phyloP scores from a whole-genome alignment of 2,329 filamentous ascomycete genomes.

The Cadophora malorum region DNA sequence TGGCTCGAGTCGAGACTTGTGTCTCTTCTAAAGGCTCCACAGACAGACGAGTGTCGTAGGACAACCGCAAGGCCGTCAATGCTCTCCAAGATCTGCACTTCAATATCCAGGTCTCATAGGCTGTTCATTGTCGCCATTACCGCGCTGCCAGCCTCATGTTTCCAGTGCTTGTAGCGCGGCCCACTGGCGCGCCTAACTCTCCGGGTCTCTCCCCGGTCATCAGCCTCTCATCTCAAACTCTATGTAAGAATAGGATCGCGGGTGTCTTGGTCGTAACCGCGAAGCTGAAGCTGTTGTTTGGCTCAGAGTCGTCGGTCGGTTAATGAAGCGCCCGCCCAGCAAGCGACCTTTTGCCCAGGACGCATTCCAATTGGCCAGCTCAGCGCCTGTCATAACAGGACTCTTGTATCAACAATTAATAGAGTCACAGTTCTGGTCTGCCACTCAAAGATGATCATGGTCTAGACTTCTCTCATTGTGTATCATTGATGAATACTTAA shows the following conservation, averaged over 20 bases:
- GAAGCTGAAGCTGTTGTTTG: constrained; percentile 33
- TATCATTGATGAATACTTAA: constrained; percentile 42
- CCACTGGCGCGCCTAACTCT: constrained; percentile 36
- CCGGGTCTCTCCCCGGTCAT: constrained; percentile 21
- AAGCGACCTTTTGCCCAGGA: constrained; percentile 26
- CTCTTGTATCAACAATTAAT: constrained; percentile 45
- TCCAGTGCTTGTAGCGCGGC: constrained; percentile 30
- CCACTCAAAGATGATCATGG: constrained; percentile 26
- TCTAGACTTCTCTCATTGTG: constrained; percentile 22
- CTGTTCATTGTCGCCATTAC: constrained; percentile 21
- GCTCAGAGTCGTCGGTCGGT: constrained; percentile 33
- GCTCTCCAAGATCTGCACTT: constrained; percentile 22
- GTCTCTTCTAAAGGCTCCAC: constrained; percentile 12
- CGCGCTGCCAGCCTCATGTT: constrained; percentile 35
- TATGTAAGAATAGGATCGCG: constrained; percentile 35
- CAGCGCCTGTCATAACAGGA: constrained; percentile 43
- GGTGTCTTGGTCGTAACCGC: constrained; percentile 38
- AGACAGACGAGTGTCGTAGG: constrained; percentile 11
- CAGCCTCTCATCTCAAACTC: constrained; percentile 28
- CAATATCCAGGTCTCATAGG: constrained; percentile 24
- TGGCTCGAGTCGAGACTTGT: constrained; percentile 22
- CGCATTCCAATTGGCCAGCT: constrained; percentile 40
- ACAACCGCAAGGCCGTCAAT: constrained; percentile 28
- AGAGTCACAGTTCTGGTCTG: constrained; percentile 38
- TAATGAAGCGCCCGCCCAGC: constrained; percentile 39